phyloP scores from a whole-genome alignment of 805 yeast species.

The Cyberlindnera nakhonratchasimensis region DNA sequence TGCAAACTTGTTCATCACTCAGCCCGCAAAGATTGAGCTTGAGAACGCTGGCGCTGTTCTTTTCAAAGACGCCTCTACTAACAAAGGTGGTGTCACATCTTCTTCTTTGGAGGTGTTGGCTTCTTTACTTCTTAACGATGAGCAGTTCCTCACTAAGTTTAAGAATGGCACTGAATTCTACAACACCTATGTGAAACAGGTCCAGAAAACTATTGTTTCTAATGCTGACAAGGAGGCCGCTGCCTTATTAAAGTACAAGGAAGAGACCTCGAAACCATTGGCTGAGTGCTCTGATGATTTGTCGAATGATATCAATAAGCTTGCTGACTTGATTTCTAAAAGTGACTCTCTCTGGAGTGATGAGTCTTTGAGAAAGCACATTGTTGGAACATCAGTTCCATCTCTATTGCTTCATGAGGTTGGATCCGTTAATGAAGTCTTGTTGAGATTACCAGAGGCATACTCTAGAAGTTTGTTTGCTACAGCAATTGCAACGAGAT shows the following conservation, averaged over 20 bases:
- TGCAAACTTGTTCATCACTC: conserved; percentile 93
- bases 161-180: conserved; percentile 70
- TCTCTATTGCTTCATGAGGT: conserved; percentile 62
- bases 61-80: conserved; percentile 94
- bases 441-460: conserved; percentile 79
- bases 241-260: conserved; percentile 76
- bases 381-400: conserved; percentile 78
- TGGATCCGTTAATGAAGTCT: conserved; percentile 66
- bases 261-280: conserved; percentile 55
- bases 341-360: conserved; percentile 88
- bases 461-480: conserved; percentile 80
- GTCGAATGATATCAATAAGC: conserved; percentile 76
- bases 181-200: conserved; percentile 77
- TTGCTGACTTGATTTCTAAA: conserved; percentile 80
- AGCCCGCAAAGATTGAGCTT: conserved; percentile 81
- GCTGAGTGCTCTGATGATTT: conserved; percentile 76
- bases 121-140: conserved; percentile 86
- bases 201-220: conserved; percentile 66
- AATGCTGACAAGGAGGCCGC: conserved; percentile 87
- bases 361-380: conserved; percentile 66
- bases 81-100: conserved; percentile 98
- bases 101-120: conserved; percentile 94
- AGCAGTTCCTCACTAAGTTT: conserved; percentile 75
- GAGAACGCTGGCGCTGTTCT: conserved; percentile 85
- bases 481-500: conserved; percentile 27